Conservation (phyloP, 2,329 filamentous ascomycete species). For the Pestalotiopsis sp. region DNA sequence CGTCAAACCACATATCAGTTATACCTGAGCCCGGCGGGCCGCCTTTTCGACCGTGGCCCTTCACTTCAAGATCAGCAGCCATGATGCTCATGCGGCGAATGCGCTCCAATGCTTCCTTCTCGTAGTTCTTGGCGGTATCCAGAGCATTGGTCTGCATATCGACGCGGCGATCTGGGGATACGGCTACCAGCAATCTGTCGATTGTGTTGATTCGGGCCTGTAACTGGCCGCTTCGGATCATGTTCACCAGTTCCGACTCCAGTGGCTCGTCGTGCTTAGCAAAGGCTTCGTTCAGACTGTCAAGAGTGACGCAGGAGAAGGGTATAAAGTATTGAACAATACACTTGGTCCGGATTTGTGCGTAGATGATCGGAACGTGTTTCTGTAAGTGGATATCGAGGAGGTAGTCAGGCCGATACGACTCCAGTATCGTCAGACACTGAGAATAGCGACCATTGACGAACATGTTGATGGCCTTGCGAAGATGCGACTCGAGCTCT, state of each 20-base stretch:
- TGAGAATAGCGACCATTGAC: slow-evolving; percentile 86
- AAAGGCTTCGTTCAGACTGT: slow-evolving; percentile 79
- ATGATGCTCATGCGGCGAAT: slow-evolving; percentile 77
- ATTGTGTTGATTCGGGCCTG: slow-evolving; percentile 85
- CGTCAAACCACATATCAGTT: slow-evolving; percentile 25
- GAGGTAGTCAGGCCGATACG: slow-evolving; percentile 83
- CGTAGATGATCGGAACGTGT: slow-evolving; percentile 72
- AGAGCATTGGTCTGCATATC: slow-evolving; percentile 73
- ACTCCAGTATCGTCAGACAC: slow-evolving; percentile 81
- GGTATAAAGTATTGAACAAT: slow-evolving; percentile 92
- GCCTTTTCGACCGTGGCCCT: slow-evolving; percentile 29
- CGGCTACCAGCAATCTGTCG: slow-evolving; percentile 75
- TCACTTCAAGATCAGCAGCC: slow-evolving; percentile 75
- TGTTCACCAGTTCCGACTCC: slow-evolving; percentile 72
- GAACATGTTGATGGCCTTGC: slow-evolving; percentile 87
- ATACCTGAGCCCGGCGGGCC: slow-evolving; percentile 21
- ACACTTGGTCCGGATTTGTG: slow-evolving; percentile 81
- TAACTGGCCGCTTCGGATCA: slow-evolving; percentile 75
- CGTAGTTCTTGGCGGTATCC: slow-evolving; percentile 69
- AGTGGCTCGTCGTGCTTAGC: slow-evolving; percentile 63
- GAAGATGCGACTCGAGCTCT: slow-evolving; percentile 91
- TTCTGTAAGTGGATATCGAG: slow-evolving; percentile 83
- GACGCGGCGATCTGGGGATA: slow-evolving; percentile 66
- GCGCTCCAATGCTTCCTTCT: slow-evolving; percentile 74
- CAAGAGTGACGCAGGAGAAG: slow-evolving; percentile 83